phyloP scores from a whole-genome alignment of 371 early-diverging fungal species.

The Mortierella sp. region DNA sequence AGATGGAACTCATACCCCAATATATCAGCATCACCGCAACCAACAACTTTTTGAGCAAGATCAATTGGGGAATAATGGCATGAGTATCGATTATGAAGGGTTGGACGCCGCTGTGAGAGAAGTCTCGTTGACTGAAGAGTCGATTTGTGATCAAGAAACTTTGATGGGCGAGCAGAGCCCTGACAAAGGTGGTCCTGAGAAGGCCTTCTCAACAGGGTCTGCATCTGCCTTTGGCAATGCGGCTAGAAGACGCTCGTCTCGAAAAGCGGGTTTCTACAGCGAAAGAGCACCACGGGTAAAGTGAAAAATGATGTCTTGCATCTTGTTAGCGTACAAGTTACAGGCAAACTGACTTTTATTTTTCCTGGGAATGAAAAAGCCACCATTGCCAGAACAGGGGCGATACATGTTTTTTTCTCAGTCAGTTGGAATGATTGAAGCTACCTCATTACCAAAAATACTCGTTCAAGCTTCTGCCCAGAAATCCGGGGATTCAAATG shows the following conservation, averaged over 20 bases:
- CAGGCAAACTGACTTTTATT: background rate
- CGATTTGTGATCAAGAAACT: background rate
- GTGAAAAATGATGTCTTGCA: background rate
- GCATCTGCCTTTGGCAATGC: constrained; percentile 11
- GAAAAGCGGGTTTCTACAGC: constrained; percentile 43
- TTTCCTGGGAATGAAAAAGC: constrained; percentile 9
- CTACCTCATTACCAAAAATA: constrained; percentile 28
- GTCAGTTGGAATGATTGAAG: constrained; percentile 40
- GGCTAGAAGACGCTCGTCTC: constrained; percentile 26
- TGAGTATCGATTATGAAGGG: constrained; percentile 47
- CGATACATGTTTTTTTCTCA: constrained; percentile 45
- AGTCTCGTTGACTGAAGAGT: constrained; percentile 4
- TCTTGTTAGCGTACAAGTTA: no score
- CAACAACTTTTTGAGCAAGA: constrained; percentile 8
- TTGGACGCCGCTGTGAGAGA: constrained; percentile 31
- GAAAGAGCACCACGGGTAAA: constrained; percentile 45
- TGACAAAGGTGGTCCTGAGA: background rate
- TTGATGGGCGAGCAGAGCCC: background rate
- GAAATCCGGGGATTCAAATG: constrained; percentile 5
- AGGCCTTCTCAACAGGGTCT: constrained; percentile 34
- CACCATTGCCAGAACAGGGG: constrained; percentile 29
- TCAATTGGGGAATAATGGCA: constrained; percentile 4
- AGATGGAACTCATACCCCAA: constrained; percentile 3
- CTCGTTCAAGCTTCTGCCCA: constrained; percentile 20
- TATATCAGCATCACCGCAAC: constrained; percentile 18